phyloP scores from a whole-genome alignment of 345 rosid genomes.

The Anastatica hierochuntica region DNA sequence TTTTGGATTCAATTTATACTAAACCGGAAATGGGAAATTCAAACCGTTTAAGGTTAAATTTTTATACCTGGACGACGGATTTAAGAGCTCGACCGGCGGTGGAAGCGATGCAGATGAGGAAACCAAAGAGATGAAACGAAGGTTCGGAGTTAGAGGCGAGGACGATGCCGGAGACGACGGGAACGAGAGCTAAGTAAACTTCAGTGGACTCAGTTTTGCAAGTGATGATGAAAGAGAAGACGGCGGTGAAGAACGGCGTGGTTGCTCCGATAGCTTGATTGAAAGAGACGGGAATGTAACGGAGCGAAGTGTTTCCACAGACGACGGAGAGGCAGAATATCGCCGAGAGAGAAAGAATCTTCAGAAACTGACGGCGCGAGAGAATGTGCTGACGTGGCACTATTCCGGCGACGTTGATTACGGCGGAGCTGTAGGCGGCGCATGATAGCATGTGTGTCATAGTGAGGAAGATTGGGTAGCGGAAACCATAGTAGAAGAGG shows the following conservation, averaged over 20 bases:
- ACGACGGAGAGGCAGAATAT: conserved; percentile 94
- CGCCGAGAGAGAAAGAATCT: conserved; percentile 68
- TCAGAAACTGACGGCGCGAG: conserved; percentile 66
- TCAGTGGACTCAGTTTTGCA: conserved; percentile 76
- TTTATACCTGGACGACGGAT: conserved; percentile 74
- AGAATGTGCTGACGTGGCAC: conserved; percentile 80
- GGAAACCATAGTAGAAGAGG: conserved; percentile 77
- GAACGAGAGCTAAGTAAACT: conserved; percentile 77
- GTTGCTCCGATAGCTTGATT: conserved; percentile 96
- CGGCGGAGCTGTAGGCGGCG: conserved; percentile 61
- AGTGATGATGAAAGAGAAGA: conserved; percentile 77
- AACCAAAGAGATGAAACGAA: conserved; percentile 79
- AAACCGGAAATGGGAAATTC: background rate
- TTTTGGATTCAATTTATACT: too few species aligned
- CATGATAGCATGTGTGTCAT: conserved; percentile 92
- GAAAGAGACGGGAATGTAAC: conserved; percentile 92
- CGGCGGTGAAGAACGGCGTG: conserved; percentile 95
- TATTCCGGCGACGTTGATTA: conserved; percentile 57
- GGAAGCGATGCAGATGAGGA: conserved; percentile 82
- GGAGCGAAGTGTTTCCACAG: conserved; percentile 81
- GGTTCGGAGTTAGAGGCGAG: conserved; percentile 92
- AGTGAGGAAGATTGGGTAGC: conserved; percentile 87
- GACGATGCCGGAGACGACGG: conserved; percentile 89
- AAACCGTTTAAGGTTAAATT: too few species aligned
- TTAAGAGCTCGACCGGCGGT: conserved; percentile 95